These are phyloP conservation scores for Haematococcus lacustris DNA, from an alignment of 139 green algal genomes.

Conservation along the genomic window DNA sequence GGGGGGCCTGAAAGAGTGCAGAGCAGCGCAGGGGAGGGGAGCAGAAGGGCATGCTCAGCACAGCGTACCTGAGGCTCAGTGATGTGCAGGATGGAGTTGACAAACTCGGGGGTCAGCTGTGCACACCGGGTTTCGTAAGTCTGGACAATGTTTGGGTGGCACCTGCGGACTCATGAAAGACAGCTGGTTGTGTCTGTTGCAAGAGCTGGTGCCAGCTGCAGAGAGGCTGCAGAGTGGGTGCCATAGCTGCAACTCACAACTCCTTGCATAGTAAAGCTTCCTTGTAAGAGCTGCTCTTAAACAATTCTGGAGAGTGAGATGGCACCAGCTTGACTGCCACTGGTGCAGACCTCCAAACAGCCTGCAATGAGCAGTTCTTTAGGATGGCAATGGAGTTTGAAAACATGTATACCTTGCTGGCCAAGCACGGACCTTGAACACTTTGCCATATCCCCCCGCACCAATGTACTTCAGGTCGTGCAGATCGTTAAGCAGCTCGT, in stretches of 20 bases:
- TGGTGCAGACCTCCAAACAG: conserved; percentile 11
- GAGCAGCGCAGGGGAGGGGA: too few relatives aligned
- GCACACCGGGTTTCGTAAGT: conserved; percentile 13
- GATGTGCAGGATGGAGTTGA: conserved; percentile 1
- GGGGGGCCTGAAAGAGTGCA: too few relatives aligned
- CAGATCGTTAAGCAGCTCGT: conserved; percentile 11
- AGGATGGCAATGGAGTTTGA: too few relatives aligned
- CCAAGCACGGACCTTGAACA: conserved; percentile 3
- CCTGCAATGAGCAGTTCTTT: too few relatives aligned
- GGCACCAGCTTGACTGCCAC: conserved; percentile 16
- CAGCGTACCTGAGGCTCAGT: too few relatives aligned
- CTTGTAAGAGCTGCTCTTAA: conserved; percentile 15
- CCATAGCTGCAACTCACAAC: conserved; percentile 11
- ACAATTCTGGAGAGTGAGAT: conserved; percentile 6
- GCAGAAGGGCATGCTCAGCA: too few relatives aligned
- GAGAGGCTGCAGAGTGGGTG: too few relatives aligned
- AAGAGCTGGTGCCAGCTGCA: too few relatives aligned
- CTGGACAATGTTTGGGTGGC: conserved; percentile 16
- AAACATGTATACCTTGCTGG: too few relatives aligned
- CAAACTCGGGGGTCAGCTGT: conserved; percentile 8
- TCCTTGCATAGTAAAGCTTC: conserved; percentile 14
- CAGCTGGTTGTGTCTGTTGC: too few relatives aligned
- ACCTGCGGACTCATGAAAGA: conserved; percentile 8
- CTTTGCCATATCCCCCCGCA: conserved; percentile 10
- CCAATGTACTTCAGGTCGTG: conserved; percentile 16